Evolutionary conservation across 768 basidiomycete species (phyloP), one percentile per base, ranked within the genome.

Genomic region (Lactarius akahatsu): DNA sequence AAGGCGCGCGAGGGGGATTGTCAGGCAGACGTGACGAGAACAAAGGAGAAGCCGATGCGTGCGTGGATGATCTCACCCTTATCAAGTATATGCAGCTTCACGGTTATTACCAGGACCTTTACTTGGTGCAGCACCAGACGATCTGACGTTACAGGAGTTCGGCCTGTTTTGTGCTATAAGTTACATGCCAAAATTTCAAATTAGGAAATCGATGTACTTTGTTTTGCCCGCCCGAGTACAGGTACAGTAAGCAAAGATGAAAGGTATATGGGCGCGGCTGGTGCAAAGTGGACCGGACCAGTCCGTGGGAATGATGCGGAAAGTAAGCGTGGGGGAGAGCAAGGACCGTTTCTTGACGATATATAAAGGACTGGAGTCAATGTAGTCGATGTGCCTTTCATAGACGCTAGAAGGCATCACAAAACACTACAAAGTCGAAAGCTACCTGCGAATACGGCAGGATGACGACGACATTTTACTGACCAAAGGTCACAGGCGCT

Each of bases 1-100:
- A 55, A 8, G 61, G 41, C 10, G 52, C 50, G 4, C n/a, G 62
- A 38, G 50, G 57, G 55, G 40, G 40, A 63, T 30, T 63, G 50
- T 50, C 55, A 57, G 61, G 26, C 62, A 18, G 61, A 66, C n/a
- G 30, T 66, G 57, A 43, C 57, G 0, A 45, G 50, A 15, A 55
- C 34, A 11, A 55, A 38, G 23, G 66, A 67, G 15, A 41, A 63
- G 26, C 47, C 38, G 2, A 38, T 55, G 4, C 52, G 57, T 63
- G 40, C 26, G 57, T 28, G 5, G 13, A 5, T 2, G 5, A 16
- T 55, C 38, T 30, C 13, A 9, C 4, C 41, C 9, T 26, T 18
- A 16, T 36, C 54, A 45, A 18, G 15, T 2, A 36, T 23, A 1
- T 16, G 18, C 23, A 30, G 30, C 10, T 28, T 36, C 32, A 54